Percentiles rank a stretch among this genome's conserved stretches.
phyloP scores from a whole-genome alignment of 306 rosid genomes.

The Fragaria nilgerrensis region DNA sequence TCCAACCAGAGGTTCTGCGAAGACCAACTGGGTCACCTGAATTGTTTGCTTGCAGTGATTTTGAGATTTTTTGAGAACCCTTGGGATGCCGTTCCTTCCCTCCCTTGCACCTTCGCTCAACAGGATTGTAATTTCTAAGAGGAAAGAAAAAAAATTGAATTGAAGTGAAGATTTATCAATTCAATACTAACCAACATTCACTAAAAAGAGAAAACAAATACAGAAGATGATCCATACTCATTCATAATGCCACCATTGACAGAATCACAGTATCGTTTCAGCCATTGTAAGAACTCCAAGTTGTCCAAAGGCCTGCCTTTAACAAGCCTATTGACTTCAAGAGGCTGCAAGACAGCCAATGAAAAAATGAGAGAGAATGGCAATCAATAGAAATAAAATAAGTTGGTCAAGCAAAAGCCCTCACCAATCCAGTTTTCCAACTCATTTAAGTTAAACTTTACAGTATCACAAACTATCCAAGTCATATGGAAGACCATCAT shows the following conservation, averaged over 20 bases:
- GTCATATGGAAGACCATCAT: slow-evolving; percentile 8
- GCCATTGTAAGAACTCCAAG: slow-evolving; percentile 96
- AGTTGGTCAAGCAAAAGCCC: neutral
- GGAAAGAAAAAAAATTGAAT: slow-evolving; percentile 7
- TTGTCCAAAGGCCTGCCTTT: slow-evolving; percentile 96
- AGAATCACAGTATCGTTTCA: slow-evolving; percentile 94
- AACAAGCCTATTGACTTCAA: slow-evolving; percentile 95
- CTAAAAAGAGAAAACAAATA: neutral
- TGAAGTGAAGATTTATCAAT: neutral
- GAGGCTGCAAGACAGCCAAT: slow-evolving; percentile 51
- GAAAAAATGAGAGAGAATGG: neutral
- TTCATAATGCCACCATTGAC: slow-evolving; percentile 95
- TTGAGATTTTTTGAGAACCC: slow-evolving; percentile 56
- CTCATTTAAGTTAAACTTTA: neutral
- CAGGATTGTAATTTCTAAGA: slow-evolving; percentile 78
- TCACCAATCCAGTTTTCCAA: neutral
- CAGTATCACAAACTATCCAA: neutral
- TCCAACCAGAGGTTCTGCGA: slow-evolving; percentile 30
- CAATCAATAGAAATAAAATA: slow-evolving; percentile 14
- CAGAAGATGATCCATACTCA: slow-evolving; percentile 30
- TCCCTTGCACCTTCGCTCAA: slow-evolving; percentile 75
- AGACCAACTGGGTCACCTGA: slow-evolving; percentile 40
- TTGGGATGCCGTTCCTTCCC: slow-evolving; percentile 62
- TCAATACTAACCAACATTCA: neutral
- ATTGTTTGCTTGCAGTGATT: slow-evolving; percentile 62